Evolutionary conservation across 2,329 filamentous ascomycete genomes (phyloP).

Genomic region (Pleochaeta shiraiana): DNA sequence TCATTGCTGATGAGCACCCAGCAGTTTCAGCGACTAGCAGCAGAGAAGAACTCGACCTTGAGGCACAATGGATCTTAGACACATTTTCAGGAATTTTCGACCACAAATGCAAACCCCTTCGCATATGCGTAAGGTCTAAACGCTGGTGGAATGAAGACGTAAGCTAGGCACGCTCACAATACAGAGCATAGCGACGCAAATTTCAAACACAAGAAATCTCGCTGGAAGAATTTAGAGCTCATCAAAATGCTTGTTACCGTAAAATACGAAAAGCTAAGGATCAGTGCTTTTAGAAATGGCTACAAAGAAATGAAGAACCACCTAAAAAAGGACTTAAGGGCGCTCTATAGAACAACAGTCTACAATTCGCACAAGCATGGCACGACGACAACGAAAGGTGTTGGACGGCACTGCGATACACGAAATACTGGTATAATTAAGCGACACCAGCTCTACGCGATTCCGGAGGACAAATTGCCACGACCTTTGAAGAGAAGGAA

Average conservation of each 20-base stretch:
- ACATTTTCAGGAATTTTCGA: background rate
- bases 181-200: background rate
- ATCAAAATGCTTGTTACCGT: background rate
- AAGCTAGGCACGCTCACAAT: background rate
- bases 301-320: background rate
- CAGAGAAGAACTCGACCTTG: background rate
- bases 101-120: background rate
- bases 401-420: background rate
- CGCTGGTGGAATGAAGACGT: background rate
- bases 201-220: background rate
- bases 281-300: background rate
- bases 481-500: conserved; percentile 2
- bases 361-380: background rate
- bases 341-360: too few species aligned
- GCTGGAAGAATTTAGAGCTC: background rate
- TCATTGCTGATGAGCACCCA: background rate
- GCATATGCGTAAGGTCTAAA: background rate
- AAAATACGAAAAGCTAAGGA: background rate
- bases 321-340: background rate
- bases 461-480: background rate
- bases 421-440: background rate
- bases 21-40: background rate
- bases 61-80: background rate
- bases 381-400: background rate
- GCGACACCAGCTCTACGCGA: background rate